phyloP scores from a whole-genome alignment of 2,329 filamentous ascomycete genomes.

The Dissoconium aciculare region DNA sequence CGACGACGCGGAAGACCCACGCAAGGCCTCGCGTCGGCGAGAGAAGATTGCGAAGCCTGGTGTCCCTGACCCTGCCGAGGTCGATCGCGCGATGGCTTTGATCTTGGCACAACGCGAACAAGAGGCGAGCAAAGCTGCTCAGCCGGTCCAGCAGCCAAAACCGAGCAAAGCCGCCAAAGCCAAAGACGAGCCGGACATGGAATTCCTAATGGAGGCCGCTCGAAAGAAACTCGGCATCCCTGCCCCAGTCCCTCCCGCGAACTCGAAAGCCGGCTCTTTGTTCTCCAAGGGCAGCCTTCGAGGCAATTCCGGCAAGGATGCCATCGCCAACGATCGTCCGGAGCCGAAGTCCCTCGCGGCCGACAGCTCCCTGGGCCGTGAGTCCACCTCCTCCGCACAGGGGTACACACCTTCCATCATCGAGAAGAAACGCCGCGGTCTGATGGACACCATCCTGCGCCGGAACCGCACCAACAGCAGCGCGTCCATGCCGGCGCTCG shows the following conservation, averaged over 20 bases:
- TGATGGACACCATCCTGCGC: conserved; percentile 24
- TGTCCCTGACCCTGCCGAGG: conserved; percentile 22
- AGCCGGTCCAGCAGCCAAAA: too few species aligned
- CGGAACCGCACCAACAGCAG: conserved; percentile 18
- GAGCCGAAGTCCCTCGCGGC: conserved; percentile 9
- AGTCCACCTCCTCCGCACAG: conserved; percentile 3
- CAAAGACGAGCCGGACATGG: too few species aligned
- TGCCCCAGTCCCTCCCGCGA: conserved; percentile 8
- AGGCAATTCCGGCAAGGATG: conserved; percentile 36
- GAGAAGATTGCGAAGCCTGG: conserved; percentile 18
- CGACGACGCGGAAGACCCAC: conserved; percentile 20
- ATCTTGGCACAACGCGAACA: too few species aligned
- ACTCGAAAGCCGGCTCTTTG: conserved; percentile 19
- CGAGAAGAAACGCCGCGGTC: conserved; percentile 16
- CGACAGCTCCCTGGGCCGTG: conserved; percentile 7
- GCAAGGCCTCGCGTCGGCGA: conserved; percentile 31
- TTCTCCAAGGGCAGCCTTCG: conserved; percentile 27
- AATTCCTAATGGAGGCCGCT: conserved; percentile 18
- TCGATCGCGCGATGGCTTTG: conserved; percentile 27
- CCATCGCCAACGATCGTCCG: conserved; percentile 38
- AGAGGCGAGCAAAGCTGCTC: too few species aligned
- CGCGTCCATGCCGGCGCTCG: conserved; percentile 12
- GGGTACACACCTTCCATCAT: not conserved
- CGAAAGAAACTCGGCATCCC: conserved; percentile 20
- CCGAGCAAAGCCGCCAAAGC: too few species aligned